Base-by-base conservation (phyloP, 805 yeast genomes). In the Sungouiella thailandica region DNA sequence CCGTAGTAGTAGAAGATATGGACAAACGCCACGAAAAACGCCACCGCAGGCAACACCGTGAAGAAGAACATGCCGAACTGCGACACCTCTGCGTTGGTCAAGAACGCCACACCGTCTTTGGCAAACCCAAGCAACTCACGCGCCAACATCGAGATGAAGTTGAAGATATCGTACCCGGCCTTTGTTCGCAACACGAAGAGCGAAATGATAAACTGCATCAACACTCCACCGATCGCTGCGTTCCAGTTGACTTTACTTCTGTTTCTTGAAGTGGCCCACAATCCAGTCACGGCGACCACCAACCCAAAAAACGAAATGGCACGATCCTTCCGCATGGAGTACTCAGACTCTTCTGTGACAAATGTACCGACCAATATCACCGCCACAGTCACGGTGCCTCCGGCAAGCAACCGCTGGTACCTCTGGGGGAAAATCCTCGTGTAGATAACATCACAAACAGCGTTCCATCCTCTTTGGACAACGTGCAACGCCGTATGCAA, bases 1-100 rank as follows among this genome's bases (percentile, higher is more conserved):
- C 82, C 82, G 53, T 62, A 71, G 57, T 77, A 75, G 57, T 68
- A 74, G 68, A 74, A 71, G 32, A 77, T 68, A 47, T 76, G 81
- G 28, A 77, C 70, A 39, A 76, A 69, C 11, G 83, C 78, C 32
- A 77, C 78, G 60, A 78, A 78, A 66, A 78, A 78, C 12, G 75
- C 61, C 33, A 77, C 78, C 3, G 80, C 71, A n/a, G 83, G 81
- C 38, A 78, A 59, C 18, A 77, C 80, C 4, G 77, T 55, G 51
- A 78, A 70, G 56, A 76, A 67, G 55, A 77, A 78, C 65, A 62
- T 66, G 6, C 70, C 60, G 13, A 56, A 39, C 14, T 57, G 41
- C 14, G 78, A 50, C 18, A 69, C 63, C 4, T 58, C 62, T 2
- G 48, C 36, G 39, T 55, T 54, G 23, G 80, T 70, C 47, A 78